A percentile compares a stretch with the other conserved stretches of the same genome.
These are phyloP conservation scores for Penicillium capsulatum DNA, from an alignment of 2,329 filamentous ascomycete genomes.

Conservation along the genomic window DNA sequence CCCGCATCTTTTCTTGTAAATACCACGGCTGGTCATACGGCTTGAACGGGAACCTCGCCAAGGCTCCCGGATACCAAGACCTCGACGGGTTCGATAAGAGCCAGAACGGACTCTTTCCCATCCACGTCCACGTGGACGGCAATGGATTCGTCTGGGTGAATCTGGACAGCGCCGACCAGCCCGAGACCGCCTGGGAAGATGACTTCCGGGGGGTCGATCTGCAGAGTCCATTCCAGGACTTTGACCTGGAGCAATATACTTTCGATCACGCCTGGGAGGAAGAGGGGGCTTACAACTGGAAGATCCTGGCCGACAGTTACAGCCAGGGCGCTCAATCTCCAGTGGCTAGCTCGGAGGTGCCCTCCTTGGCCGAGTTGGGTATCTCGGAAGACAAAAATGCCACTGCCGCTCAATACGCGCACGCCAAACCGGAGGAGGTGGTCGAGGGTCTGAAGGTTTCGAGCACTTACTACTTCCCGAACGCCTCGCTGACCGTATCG, in stretches of 20 bases:
- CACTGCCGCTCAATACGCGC: slow-evolving; percentile 47
- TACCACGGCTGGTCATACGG: slow-evolving; percentile 27
- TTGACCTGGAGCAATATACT: slow-evolving; percentile 17
- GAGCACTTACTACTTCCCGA: slow-evolving; percentile 37
- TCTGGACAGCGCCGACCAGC: slow-evolving; percentile 14
- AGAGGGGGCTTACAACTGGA: slow-evolving; percentile 21
- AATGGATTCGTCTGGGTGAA: slow-evolving; percentile 25
- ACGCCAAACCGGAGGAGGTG: slow-evolving; percentile 47
- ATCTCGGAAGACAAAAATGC: slow-evolving; percentile 45
- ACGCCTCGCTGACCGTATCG: slow-evolving; percentile 32
- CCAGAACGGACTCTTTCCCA: slow-evolving; percentile 21
- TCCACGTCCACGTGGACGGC: slow-evolving; percentile 19
- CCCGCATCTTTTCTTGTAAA: slow-evolving; percentile 23
- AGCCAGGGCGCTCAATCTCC: slow-evolving; percentile 54
- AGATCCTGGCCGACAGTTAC: slow-evolving; percentile 19
- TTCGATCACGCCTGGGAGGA: slow-evolving; percentile 21
- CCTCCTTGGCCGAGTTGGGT: slow-evolving; percentile 49
- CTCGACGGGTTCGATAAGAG: slow-evolving; percentile 22
- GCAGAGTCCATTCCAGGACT: slow-evolving; percentile 11
- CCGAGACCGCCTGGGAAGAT: slow-evolving; percentile 18
- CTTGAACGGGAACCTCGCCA: slow-evolving; percentile 23
- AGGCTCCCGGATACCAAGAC: slow-evolving; percentile 22
- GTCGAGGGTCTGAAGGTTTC: slow-evolving; percentile 40
- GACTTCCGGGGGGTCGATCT: slow-evolving; percentile 17
- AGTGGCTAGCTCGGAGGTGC: slow-evolving; percentile 20